Percentiles rank a stretch among this genome's conserved stretches.
phyloP scores from a whole-genome alignment of 2,329 filamentous ascomycete genomes.

The Cladosporium sp. region DNA sequence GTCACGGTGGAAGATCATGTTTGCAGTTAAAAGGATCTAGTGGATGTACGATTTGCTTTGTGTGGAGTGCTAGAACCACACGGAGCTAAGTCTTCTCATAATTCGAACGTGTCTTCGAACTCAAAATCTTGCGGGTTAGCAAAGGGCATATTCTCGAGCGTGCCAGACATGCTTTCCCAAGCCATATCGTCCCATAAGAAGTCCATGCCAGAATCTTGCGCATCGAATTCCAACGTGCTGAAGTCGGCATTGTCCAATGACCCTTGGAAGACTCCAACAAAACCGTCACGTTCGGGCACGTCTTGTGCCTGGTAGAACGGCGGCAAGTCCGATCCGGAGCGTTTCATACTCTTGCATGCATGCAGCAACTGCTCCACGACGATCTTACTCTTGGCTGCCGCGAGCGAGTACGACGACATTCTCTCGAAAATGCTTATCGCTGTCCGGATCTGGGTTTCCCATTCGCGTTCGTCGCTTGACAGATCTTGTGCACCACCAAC shows the following conservation, averaged over 20 bases:
- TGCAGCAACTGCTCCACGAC: slow-evolving; percentile 45
- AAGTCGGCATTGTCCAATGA: background rate
- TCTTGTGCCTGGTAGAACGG: background rate
- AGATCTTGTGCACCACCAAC: background rate
- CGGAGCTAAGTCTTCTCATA: background rate
- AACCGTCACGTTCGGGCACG: background rate
- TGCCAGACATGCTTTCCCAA: slow-evolving; percentile 23
- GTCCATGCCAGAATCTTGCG: slow-evolving; percentile 21
- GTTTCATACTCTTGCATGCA: slow-evolving; percentile 32
- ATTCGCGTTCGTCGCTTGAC: slow-evolving; percentile 40
- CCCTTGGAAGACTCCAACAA: slow-evolving; percentile 6
- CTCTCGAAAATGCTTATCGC: slow-evolving; percentile 45
- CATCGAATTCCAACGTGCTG: slow-evolving; percentile 19
- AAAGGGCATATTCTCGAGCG: background rate
- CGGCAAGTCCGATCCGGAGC: background rate
- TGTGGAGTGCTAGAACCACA: background rate
- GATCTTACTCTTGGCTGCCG: slow-evolving; percentile 45
- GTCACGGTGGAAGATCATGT: background rate
- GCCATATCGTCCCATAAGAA: slow-evolving; percentile 25
- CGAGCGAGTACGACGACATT: slow-evolving; percentile 47
- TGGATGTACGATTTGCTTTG: background rate
- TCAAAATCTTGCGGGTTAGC: background rate
- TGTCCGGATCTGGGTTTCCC: slow-evolving; percentile 43
- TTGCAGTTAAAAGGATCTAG: background rate
- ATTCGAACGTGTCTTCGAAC: background rate